phyloP scores from a whole-genome alignment of 495 filamentous ascomycete genomes.

The Aspergillus hancockii region DNA sequence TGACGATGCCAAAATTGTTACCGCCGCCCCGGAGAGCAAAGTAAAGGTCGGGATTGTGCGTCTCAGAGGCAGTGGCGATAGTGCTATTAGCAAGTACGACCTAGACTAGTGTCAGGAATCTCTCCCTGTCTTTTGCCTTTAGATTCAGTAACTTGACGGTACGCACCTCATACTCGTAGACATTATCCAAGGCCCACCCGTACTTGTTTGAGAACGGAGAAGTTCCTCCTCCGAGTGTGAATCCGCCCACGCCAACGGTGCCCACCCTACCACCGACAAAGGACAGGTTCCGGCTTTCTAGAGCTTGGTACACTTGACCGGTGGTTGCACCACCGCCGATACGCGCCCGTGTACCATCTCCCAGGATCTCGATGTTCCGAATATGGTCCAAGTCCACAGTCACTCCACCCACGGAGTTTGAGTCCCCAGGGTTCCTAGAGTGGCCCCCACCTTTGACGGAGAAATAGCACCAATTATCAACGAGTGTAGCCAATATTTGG shows the following conservation, averaged over 20 bases:
- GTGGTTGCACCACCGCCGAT: conserved; percentile 49
- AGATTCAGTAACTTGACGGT: too few relatives aligned
- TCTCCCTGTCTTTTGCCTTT: too few relatives aligned
- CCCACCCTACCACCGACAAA: conserved; percentile 52
- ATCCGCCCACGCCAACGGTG: conserved; percentile 45
- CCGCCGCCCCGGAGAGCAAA: conserved; percentile 48
- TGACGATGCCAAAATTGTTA: conserved; percentile 50
- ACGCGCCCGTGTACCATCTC: conserved; percentile 24
- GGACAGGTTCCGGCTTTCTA: conserved; percentile 46
- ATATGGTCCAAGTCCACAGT: conserved; percentile 33
- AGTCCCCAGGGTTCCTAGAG: conserved; percentile 21
- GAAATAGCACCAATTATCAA: conserved; percentile 37
- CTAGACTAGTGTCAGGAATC: conserved; percentile 27
- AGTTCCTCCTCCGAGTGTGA: conserved; percentile 32
- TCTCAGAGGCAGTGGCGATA: conserved; percentile 34
- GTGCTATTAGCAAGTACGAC: conserved; percentile 48
- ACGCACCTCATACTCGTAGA: conserved; percentile 29
- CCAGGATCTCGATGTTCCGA: conserved; percentile 37
- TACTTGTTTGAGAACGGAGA: conserved; percentile 43
- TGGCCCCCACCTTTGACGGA: conserved; percentile 52
- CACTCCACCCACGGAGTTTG: conserved; percentile 31
- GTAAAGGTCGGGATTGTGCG: conserved; percentile 40
- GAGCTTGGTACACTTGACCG: conserved; percentile 45
- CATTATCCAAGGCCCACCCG: conserved; percentile 38
- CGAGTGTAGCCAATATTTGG: conserved; percentile 14